These are phyloP conservation scores for Tuber aestivum DNA, from an alignment of 495 filamentous ascomycete genomes.

Conservation along the genomic window DNA sequence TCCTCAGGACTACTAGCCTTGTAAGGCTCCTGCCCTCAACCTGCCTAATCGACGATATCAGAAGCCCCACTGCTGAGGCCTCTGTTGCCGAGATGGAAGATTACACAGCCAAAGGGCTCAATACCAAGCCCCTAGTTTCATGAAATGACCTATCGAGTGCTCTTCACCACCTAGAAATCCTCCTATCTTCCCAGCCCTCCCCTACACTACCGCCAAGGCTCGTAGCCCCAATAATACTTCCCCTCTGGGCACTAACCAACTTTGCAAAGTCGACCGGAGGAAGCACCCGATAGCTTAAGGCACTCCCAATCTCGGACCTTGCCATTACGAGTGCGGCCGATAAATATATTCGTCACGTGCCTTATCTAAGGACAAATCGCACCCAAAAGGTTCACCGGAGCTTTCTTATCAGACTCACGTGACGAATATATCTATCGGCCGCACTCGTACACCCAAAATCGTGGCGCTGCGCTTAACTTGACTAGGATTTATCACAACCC, in stretches of 20 bases:
- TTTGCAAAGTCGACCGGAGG: constrained; percentile 43
- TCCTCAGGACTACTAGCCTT: constrained; percentile 32
- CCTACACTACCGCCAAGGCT: constrained; percentile 55
- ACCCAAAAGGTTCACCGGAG: too few relatives aligned
- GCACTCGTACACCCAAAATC: too few relatives aligned
- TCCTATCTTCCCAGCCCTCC: constrained; percentile 55
- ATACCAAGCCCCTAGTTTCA: constrained; percentile 17
- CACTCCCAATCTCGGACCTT: too few relatives aligned
- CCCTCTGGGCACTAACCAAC: constrained; percentile 54
- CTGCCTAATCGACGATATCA: not conserved
- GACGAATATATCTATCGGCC: too few relatives aligned
- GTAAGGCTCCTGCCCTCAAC: constrained; percentile 12
- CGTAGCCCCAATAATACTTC: constrained; percentile 52
- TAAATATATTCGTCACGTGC: too few relatives aligned
- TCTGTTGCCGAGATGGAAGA: constrained; percentile 14
- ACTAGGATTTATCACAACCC: too few relatives aligned
- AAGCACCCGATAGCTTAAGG: too few relatives aligned
- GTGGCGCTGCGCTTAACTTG: too few relatives aligned
- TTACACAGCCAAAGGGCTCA: not conserved
- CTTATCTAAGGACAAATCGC: too few relatives aligned
- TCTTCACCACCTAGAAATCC: constrained; percentile 47
- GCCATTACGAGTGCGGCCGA: too few relatives aligned
- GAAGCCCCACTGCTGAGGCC: constrained; percentile 4
- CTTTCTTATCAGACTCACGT: too few relatives aligned
- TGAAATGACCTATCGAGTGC: constrained; percentile 40